These are phyloP conservation scores for Hanseniaspora nectarophila DNA, from an alignment of 805 yeast species.

Conservation along the genomic window DNA sequence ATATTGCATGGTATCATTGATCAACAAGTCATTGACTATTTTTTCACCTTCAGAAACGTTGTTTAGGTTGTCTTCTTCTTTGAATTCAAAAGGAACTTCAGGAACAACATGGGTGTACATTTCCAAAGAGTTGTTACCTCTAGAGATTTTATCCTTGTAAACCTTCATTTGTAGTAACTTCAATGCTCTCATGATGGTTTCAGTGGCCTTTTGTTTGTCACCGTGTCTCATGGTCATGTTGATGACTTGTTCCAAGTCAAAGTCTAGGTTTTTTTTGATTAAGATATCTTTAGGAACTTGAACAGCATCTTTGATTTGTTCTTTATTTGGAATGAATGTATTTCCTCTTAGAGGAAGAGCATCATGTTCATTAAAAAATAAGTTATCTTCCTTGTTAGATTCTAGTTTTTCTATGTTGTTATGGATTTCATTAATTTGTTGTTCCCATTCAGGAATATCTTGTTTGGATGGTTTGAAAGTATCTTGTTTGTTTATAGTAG, in stretches of 20 bases:
- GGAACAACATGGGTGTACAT: not conserved
- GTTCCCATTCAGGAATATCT: conserved; percentile 34
- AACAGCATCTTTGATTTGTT: conserved; percentile 50
- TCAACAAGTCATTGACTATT: not conserved
- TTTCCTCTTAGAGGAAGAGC: conserved; percentile 16
- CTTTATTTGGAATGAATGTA: conserved; percentile 47
- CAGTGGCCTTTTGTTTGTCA: conserved; percentile 68
- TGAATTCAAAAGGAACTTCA: conserved; percentile 5
- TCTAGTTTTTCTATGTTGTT: conserved; percentile 34
- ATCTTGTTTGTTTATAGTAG: conserved; percentile 12
- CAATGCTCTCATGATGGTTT: conserved; percentile 59
- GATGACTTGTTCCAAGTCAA: conserved; percentile 63
- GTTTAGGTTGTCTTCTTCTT: not conserved
- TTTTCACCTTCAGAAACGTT: not conserved
- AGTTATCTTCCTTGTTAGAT: conserved; percentile 27
- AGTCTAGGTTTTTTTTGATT: conserved; percentile 48
- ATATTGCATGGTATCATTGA: not conserved
- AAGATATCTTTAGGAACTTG: conserved; percentile 39
- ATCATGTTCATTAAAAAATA: conserved; percentile 21
- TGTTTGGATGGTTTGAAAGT: conserved; percentile 22
- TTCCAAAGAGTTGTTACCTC: conserved; percentile 14
- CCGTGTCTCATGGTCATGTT: conserved; percentile 91
- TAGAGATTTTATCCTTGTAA: conserved; percentile 39
- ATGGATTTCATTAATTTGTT: conserved; percentile 31
- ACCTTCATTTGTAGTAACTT: conserved; percentile 50